Base-by-base conservation (phyloP, 257 asterid genomes). In the Plantago elongata region DNA sequence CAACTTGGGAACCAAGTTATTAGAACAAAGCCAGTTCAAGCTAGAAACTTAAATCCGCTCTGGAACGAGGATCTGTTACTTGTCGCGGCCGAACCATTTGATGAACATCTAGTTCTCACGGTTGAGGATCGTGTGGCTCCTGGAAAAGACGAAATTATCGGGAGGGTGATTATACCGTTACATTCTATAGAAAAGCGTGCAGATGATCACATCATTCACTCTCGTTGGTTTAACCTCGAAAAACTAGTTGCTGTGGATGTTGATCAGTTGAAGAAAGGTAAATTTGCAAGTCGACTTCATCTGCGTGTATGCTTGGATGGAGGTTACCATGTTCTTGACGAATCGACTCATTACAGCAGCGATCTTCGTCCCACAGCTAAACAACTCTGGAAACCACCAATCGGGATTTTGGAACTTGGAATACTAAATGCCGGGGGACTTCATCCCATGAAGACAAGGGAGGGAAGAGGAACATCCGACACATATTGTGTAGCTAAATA, bases 71-170 rank as follows among this genome's bases (percentile, higher is more conserved):
- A 87, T 62, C 51, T 84, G 29, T 10, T 87, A 37, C 84, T 87
- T 22, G 95, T 84, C 12, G 82, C 84, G 0, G 95, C 90, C 1
- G 95, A 87, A 84, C 95, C 95, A 13, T 87, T 87, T 27, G 95
- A 87, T 68, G 95, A 87, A 61, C 79, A 72, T 3, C 47, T 87
- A 37, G 72, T 82, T 44, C 65, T 87, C 17, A 82, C 83, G 0
- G 66, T 87, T 0, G 95, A 82, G 64, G 77, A 76, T 27, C 77
- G 74, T 62, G 43, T 61, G 34, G 72, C 69, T 1, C 62, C 82
- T 5, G 54, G 75, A 2, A 84, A 79, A 70, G 94, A 87, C 47
- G 95, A 87, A 55, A 65, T 78, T 0, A 77, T 78, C 1, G 95
- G 95, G 61, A 72, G 90, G 76, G 49, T 72, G 37, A 67, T 29